Evolutionary conservation across 768 basidiomycete species (phyloP).

Genomic region (Roridomyces roridus): DNA sequence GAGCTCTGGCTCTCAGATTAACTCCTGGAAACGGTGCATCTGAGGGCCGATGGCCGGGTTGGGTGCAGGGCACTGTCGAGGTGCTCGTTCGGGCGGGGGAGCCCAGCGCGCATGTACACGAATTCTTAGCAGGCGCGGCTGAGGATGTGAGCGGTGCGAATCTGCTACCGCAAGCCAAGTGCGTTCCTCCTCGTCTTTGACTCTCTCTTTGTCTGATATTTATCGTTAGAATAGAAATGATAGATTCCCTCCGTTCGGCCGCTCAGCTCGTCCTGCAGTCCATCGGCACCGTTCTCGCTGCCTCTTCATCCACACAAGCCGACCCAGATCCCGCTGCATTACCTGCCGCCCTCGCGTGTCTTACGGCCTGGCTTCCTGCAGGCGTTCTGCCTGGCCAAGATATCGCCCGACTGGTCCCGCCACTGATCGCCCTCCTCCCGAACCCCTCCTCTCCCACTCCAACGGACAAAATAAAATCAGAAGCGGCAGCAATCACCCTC

Average conservation of each 20-base stretch:
- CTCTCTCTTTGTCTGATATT: background rate
- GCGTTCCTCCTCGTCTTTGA: background rate
- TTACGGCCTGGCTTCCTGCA: constrained; percentile 83
- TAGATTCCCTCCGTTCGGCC: constrained; percentile 70
- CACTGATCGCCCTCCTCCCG: constrained; percentile 70
- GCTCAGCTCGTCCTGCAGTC: constrained; percentile 75
- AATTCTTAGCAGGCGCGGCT: constrained; percentile 83
- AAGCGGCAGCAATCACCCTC: constrained; percentile 73
- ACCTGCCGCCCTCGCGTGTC: constrained; percentile 75
- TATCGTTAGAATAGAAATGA: constrained; percentile 44
- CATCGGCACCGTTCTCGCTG: constrained; percentile 59
- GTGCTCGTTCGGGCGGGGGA: constrained; percentile 67
- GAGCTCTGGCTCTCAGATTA: constrained; percentile 14
- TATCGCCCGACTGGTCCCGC: constrained; percentile 68
- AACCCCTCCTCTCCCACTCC: constrained; percentile 24
- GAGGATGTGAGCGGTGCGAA: constrained; percentile 84
- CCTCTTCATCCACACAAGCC: constrained; percentile 26
- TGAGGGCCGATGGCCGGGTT: constrained; percentile 65
- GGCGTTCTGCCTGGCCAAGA: constrained; percentile 53
- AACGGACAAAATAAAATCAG: constrained; percentile 51
- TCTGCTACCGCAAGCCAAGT: constrained; percentile 72
- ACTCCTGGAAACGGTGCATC: constrained; percentile 14
- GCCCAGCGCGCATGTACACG: constrained; percentile 64
- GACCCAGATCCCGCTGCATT: constrained; percentile 46
- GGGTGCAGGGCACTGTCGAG: constrained; percentile 71